Evolutionary conservation across 192 early-diverging fungal species (phyloP).

Genomic region (Ambispora gerdemannii): DNA sequence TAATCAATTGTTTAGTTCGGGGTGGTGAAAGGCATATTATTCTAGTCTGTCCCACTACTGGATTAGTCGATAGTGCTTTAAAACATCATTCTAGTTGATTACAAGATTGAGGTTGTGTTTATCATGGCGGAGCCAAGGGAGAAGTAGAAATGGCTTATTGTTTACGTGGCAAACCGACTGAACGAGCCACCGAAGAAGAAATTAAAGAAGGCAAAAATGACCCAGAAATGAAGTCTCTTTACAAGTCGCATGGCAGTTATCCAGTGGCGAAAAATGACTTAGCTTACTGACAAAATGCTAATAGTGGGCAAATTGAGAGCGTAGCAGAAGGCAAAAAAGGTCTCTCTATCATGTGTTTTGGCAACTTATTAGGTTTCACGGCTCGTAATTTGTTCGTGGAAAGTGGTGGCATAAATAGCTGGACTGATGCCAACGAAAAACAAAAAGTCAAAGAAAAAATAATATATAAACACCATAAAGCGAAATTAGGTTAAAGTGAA

Average conservation of each 20-base stretch:
- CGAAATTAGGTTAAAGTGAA: no score
- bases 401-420: constrained; percentile 7
- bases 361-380: constrained; percentile 5
- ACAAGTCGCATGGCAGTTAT: neutral
- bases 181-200: constrained; percentile 8
- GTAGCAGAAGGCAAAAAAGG: constrained; percentile 8
- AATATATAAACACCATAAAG: no score
- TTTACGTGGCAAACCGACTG: neutral
- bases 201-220: neutral
- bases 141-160: constrained; percentile 5
- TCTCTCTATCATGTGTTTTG: constrained; percentile 6
- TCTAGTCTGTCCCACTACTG: constrained; percentile 13
- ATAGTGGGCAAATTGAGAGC: neutral
- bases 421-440: neutral
- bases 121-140: constrained; percentile 9
- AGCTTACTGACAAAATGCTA: constrained; percentile 1
- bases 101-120: constrained; percentile 3
- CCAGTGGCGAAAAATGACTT: constrained; percentile 2
- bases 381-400: constrained; percentile 2
- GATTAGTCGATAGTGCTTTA: constrained; percentile 7
- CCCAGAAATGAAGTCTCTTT: neutral
- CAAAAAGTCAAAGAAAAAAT: constrained; percentile 11
- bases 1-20: neutral
- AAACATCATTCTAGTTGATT: constrained; percentile 11
- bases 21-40: constrained; percentile 3